These are phyloP conservation scores for Nissolia schottii DNA, from an alignment of 306 rosid species.

Conservation along the genomic window DNA sequence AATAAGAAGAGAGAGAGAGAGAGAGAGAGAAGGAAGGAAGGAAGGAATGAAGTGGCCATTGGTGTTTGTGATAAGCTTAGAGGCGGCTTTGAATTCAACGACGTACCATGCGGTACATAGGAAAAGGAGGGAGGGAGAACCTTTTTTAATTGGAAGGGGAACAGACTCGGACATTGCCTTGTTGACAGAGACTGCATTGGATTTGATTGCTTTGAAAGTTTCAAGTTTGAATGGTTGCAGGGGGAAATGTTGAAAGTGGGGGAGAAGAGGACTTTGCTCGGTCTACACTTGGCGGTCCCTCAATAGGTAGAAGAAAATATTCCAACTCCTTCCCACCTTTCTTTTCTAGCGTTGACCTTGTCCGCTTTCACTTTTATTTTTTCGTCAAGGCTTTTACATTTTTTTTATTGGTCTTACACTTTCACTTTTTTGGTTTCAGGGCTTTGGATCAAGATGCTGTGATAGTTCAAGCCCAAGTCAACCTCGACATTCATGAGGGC, in stretches of 20 bases:
- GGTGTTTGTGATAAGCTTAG: not conserved
- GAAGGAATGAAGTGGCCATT: not conserved
- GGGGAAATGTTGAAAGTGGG: not conserved
- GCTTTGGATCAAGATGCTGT: too few relatives aligned
- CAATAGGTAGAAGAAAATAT: not conserved
- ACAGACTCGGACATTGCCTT: not conserved
- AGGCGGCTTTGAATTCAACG: not conserved
- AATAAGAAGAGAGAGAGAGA: conserved; percentile 8
- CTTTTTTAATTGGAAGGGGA: too few relatives aligned
- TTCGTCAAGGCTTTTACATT: too few relatives aligned
- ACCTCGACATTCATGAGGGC: too few relatives aligned
- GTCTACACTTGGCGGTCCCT: not conserved
- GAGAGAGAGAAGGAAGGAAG: not conserved
- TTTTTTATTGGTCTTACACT: too few relatives aligned
- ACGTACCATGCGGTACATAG: not conserved
- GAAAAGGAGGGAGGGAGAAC: not conserved
- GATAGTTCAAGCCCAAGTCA: too few relatives aligned
- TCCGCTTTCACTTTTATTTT: too few relatives aligned
- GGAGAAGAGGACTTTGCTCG: not conserved
- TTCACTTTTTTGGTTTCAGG: too few relatives aligned
- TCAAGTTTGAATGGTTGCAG: not conserved
- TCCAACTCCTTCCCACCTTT: not conserved
- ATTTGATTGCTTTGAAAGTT: not conserved
- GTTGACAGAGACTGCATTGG: too few relatives aligned
- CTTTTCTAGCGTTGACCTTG: not conserved